Conservation (phyloP, 1,139 yeast species). For the Suhomyces chickasaworum region DNA sequence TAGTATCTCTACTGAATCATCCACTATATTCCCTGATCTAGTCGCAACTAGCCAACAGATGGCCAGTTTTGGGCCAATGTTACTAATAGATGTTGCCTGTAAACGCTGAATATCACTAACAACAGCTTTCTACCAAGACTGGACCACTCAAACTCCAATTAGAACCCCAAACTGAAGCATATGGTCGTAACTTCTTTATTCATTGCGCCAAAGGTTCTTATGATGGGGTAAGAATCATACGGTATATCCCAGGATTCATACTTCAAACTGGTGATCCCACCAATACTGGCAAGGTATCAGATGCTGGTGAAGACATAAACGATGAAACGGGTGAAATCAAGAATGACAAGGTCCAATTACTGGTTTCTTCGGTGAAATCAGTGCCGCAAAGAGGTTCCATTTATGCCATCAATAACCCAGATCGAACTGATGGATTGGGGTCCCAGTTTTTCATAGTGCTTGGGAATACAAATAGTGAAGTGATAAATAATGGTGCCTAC, state of each 20-base stretch:
- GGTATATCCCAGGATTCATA: constrained; percentile 47
- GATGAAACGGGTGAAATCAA: constrained; percentile 13
- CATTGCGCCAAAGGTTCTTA: constrained; percentile 52
- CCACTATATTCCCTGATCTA: too few species aligned
- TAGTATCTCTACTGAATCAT: too few species aligned
- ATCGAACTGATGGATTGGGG: constrained; percentile 16
- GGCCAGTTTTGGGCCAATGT: too few species aligned
- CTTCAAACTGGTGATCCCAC: constrained; percentile 55
- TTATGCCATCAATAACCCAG: constrained; percentile 19
- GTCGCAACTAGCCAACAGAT: too few species aligned
- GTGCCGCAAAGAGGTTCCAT: constrained; percentile 21
- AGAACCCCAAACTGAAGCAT: background rate
- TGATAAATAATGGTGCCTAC: constrained; percentile 18
- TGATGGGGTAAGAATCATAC: constrained; percentile 38
- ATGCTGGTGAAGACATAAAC: constrained; percentile 13
- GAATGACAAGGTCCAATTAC: background rate
- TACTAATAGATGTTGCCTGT: too few species aligned
- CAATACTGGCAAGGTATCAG: constrained; percentile 42
- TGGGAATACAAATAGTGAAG: constrained; percentile 17
- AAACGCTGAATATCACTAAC: too few species aligned
- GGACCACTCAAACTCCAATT: constrained; percentile 26
- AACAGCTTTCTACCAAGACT: constrained; percentile 23
- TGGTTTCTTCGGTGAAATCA: background rate
- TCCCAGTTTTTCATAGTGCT: constrained; percentile 29
- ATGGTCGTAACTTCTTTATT: constrained; percentile 33